phyloP scores from a whole-genome alignment of 495 filamentous ascomycete genomes.

The Penicillium maclennaniae region DNA sequence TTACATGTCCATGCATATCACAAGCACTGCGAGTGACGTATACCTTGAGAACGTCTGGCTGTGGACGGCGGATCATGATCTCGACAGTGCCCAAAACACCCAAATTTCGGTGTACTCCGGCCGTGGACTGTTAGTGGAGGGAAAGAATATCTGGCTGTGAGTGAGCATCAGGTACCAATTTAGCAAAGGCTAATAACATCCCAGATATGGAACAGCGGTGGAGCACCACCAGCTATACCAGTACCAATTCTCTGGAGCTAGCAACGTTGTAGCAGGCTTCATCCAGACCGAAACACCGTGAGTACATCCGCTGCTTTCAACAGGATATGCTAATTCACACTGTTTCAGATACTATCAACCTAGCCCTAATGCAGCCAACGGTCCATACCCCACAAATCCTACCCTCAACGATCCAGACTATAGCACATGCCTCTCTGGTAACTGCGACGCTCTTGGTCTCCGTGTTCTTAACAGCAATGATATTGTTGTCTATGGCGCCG shows the following conservation, averaged over 20 bases:
- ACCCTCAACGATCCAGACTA: slow-evolving; percentile 59
- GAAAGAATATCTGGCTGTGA: slow-evolving; percentile 55
- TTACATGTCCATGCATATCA: slow-evolving; percentile 66
- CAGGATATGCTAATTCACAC: neutral
- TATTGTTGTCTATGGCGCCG: slow-evolving; percentile 65
- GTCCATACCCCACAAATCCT: slow-evolving; percentile 48
- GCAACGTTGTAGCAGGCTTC: slow-evolving; percentile 67
- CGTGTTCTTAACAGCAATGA: slow-evolving; percentile 56
- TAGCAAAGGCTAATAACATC: neutral
- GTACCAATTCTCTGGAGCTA: slow-evolving; percentile 69
- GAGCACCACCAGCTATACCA: slow-evolving; percentile 81
- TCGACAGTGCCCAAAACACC: slow-evolving; percentile 53
- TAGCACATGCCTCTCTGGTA: slow-evolving; percentile 42
- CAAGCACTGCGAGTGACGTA: slow-evolving; percentile 40
- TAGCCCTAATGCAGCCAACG: slow-evolving; percentile 52
- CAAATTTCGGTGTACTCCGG: slow-evolving; percentile 68
- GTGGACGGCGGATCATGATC: slow-evolving; percentile 72
- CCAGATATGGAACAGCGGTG: slow-evolving; percentile 60
- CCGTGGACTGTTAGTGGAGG: slow-evolving; percentile 62
- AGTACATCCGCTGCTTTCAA: neutral
- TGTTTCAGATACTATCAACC: slow-evolving; percentile 56
- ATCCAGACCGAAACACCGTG: slow-evolving; percentile 80
- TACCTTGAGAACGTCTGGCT: slow-evolving; percentile 70
- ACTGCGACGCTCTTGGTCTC: slow-evolving; percentile 64
- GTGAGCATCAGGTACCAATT: slow-evolving; percentile 15